Evolutionary conservation across 495 filamentous ascomycete species (phyloP).

Genomic region (Penicillium samsonianum): DNA sequence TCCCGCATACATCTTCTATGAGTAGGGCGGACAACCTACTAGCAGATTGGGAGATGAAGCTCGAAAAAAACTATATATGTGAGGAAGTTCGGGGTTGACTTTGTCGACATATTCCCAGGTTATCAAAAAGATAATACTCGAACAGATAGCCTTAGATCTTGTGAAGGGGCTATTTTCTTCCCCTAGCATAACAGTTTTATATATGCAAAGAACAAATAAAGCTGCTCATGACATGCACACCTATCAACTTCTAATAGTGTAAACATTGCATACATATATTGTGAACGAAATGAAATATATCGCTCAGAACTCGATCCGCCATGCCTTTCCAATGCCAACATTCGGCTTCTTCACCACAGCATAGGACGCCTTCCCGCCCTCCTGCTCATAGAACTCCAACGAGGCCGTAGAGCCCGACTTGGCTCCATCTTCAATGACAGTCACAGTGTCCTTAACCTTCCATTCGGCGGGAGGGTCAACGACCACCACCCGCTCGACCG

Average conservation of each 20-base stretch:
- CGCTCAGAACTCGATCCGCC: conserved; percentile 70
- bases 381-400: conserved; percentile 62
- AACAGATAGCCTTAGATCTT: neutral
- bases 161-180: neutral
- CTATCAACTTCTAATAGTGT: conserved; percentile 11
- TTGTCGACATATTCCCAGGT: neutral
- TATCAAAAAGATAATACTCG: neutral
- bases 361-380: conserved; percentile 67
- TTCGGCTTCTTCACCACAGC: conserved; percentile 79
- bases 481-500: conserved; percentile 79
- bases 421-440: conserved; percentile 67
- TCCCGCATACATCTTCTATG: too few relatives aligned
- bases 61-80: too few relatives aligned
- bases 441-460: conserved; percentile 66
- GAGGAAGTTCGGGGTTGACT: neutral
- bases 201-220: neutral
- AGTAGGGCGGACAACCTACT: too few relatives aligned
- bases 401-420: conserved; percentile 54
- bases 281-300: neutral
- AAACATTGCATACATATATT: conserved; percentile 22
- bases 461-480: conserved; percentile 74
- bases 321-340: conserved; percentile 74
- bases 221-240: conserved; percentile 14
- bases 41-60: too few relatives aligned
- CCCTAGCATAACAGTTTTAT: neutral